A percentile compares a stretch with the other conserved stretches of the same genome.
Evolutionary conservation across 805 yeast species (phyloP).

Genomic region (Schwanniomyces polymorphus): DNA sequence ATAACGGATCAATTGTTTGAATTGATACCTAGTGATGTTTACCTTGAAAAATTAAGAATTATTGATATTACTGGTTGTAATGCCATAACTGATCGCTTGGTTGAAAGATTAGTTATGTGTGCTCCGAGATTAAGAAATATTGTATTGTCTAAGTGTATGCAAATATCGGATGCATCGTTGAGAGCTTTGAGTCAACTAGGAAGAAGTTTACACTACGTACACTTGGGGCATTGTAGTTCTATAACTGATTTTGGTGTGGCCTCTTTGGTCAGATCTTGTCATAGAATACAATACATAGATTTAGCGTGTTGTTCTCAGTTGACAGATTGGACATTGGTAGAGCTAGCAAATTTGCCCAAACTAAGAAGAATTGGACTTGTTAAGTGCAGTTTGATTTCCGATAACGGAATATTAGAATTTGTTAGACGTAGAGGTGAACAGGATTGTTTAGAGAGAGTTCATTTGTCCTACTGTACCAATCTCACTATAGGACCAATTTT

Average conservation of each 20-base stretch:
- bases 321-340: constrained; percentile 79
- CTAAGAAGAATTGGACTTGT: constrained; percentile 91
- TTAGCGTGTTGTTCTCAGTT: constrained; percentile 91
- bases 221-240: constrained; percentile 89
- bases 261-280: constrained; percentile 71
- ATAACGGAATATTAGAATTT: constrained; percentile 71
- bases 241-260: constrained; percentile 89
- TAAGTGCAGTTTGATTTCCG: constrained; percentile 85
- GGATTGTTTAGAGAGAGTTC: constrained; percentile 88
- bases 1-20: constrained; percentile 68
- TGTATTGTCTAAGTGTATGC: constrained; percentile 84
- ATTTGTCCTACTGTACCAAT: constrained; percentile 85
- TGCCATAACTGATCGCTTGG: constrained; percentile 75
- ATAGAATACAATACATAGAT: constrained; percentile 87
- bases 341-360: constrained; percentile 72
- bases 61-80: constrained; percentile 84
- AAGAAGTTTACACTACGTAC: constrained; percentile 80
- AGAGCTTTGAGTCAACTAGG: constrained; percentile 72
- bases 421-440: constrained; percentile 69
- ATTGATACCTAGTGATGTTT: constrained; percentile 45
- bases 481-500: constrained; percentile 77
- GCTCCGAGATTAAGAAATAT: constrained; percentile 90
- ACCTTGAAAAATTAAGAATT: constrained; percentile 69
- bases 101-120: constrained; percentile 64
- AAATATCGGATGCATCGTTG: constrained; percentile 79